A percentile compares a stretch with the other conserved stretches of the same genome.
These are phyloP conservation scores for Terana coerulea DNA, from an alignment of 768 basidiomycete species.

Conservation along the genomic window DNA sequence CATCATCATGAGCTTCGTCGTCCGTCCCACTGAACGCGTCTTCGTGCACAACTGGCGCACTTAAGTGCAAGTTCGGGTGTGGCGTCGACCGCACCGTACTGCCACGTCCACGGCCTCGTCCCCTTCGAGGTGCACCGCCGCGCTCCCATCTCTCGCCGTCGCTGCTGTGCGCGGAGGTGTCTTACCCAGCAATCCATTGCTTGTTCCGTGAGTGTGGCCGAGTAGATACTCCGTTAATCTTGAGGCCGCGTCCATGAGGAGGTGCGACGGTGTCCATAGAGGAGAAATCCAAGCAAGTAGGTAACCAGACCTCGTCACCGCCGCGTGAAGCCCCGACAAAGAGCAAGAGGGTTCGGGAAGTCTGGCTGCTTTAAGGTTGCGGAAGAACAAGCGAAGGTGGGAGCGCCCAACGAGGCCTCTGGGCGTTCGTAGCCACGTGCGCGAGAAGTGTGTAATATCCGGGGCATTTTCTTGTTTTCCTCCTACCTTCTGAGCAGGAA, in stretches of 20 bases:
- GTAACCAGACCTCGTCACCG: too few species aligned
- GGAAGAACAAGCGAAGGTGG: too few species aligned
- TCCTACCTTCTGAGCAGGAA: too few species aligned
- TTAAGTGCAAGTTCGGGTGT: slow-evolving; percentile 24
- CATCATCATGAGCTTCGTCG: slow-evolving; percentile 29
- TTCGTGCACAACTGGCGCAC: slow-evolving; percentile 22
- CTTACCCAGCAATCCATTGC: slow-evolving; percentile 55
- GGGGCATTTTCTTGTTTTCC: too few species aligned
- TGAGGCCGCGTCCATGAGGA: slow-evolving; percentile 13
- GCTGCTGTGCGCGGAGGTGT: slow-evolving; percentile 31
- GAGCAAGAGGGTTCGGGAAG: too few species aligned
- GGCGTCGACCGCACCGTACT: slow-evolving; percentile 34
- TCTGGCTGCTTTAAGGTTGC: too few species aligned
- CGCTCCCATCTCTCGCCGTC: slow-evolving; percentile 60
- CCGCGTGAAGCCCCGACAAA: too few species aligned
- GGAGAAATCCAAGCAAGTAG: too few species aligned
- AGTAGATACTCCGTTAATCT: slow-evolving; percentile 9
- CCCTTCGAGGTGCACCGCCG: slow-evolving; percentile 50
- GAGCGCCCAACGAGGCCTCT: too few species aligned
- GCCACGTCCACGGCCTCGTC: slow-evolving; percentile 40
- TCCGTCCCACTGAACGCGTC: slow-evolving; percentile 28
- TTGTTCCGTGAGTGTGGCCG: slow-evolving; percentile 49
- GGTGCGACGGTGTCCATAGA: slow-evolving; percentile 11
- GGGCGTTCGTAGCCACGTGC: too few species aligned
- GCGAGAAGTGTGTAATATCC: too few species aligned